phyloP scores from a whole-genome alignment of 2,329 filamentous ascomycete species.

The Cordyceps pruinosa region DNA sequence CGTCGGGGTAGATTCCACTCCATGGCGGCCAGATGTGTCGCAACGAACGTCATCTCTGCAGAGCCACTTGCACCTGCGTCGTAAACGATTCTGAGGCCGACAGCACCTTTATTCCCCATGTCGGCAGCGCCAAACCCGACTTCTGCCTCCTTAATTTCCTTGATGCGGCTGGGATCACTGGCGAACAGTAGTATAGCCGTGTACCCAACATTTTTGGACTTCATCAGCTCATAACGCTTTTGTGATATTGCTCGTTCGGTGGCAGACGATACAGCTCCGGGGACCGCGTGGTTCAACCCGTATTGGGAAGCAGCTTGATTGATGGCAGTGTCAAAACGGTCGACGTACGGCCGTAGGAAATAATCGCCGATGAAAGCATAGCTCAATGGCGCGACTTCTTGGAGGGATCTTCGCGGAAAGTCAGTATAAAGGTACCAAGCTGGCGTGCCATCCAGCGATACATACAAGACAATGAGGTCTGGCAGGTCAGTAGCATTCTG shows the following conservation, averaged over 20 bases:
- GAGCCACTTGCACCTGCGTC: slow-evolving; percentile 26
- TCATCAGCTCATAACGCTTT: slow-evolving; percentile 60
- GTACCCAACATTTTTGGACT: slow-evolving; percentile 74
- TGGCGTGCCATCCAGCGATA: slow-evolving; percentile 14
- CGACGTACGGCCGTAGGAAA: slow-evolving; percentile 69
- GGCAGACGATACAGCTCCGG: slow-evolving; percentile 13
- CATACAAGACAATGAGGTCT: slow-evolving; percentile 52
- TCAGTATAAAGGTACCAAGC: too few relatives aligned
- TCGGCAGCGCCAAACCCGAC: slow-evolving; percentile 79
- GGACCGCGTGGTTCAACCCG: slow-evolving; percentile 17
- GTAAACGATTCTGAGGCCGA: slow-evolving; percentile 67
- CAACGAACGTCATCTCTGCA: slow-evolving; percentile 74
- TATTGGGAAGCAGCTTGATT: slow-evolving; percentile 54
- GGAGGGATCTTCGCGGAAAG: slow-evolving; percentile 56
- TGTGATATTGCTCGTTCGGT: slow-evolving; percentile 10
- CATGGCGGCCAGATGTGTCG: slow-evolving; percentile 82
- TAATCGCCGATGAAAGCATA: slow-evolving; percentile 81
- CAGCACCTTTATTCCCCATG: slow-evolving; percentile 94
- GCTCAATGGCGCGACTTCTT: slow-evolving; percentile 82
- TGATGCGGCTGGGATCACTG: slow-evolving; percentile 53
- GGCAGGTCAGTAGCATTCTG: slow-evolving; percentile 41
- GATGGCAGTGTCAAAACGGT: slow-evolving; percentile 63
- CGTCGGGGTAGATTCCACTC: slow-evolving; percentile 69
- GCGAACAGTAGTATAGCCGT: slow-evolving; percentile 84
- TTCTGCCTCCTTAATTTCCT: slow-evolving; percentile 66